Evolutionary conservation across 2,329 filamentous ascomycete species (phyloP), one percentile per base, ranked within the genome.

Genomic region (Rugonectria rugulosa): DNA sequence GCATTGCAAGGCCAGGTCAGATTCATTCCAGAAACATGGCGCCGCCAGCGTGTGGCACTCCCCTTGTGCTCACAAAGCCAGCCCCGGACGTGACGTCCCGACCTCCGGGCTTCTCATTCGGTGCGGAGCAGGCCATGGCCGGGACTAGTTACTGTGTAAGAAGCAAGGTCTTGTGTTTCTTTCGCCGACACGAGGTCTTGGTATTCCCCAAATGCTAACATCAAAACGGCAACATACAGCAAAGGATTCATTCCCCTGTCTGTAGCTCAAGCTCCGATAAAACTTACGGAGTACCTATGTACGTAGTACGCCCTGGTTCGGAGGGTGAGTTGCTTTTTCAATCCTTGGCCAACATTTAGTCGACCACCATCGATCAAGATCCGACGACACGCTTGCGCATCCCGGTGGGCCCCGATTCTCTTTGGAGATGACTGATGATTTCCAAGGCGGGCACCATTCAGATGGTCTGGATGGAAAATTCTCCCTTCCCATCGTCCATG

Each of bases 361-460:
- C 50, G 41, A 56, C 54, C 49, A 64, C 44, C 51, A 59, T 64
- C 56, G 56, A 68, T 67, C 61, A 65, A 68, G 62, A 66, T 67
- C 56, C 57, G 53, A 64, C 59, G 43, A 65, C 59, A 52, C 63
- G 60, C 63, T 68, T 67, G 65, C 60, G 63, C 63, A 66, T 60
- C 49, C 34, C 36, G 36, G 65, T 60, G 65, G 65, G 56, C 52
- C 46, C 31, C 26, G 41, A 49, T 53, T 42, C 41, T 38, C 40
- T 48, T n/a, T 58, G 41, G 52, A 40, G 48, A 61, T 52, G 60
- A 42, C 45, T 49, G 54, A 43, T 52, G 27, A 49, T 55, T 23
- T 53, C 46, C 56, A 62, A 67, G 61, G 60, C 63, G 58, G 66
- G 63, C 68, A 64, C 60, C 67, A 66, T 67, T 67, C 63, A 68